Base-by-base conservation (phyloP, 2,329 filamentous ascomycete species). In the Talaromyces pinophilus region DNA sequence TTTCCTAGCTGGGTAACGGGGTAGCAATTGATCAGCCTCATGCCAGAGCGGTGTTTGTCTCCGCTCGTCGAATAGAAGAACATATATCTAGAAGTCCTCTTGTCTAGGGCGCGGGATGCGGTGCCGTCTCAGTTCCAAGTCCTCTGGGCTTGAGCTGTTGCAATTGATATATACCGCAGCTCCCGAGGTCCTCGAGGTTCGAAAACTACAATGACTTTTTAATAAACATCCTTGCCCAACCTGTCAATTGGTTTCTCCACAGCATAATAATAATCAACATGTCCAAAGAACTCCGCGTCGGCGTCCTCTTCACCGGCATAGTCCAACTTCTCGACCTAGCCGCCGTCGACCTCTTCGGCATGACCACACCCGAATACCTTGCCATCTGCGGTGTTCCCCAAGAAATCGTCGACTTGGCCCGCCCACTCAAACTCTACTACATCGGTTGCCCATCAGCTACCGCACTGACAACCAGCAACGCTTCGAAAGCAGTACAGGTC, bases 241-340 rank as follows among this genome's bases (percentile, higher is more conserved):
- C 5, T 13, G 19, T 25, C 46, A 28, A 50, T 15, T 28, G 11
- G 17, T 5, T 15, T 15, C 46, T 15, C 22, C 15, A 28, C 19
- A 25, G 11, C 13, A 50, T 15, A 44, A 50, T 15, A 44, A 50
- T 28, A 50, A 6, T 28, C 25, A 54, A 54, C 5, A 55, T 55
- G 52, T 15, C 52, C 17, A 22, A 22, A 55, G 52, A 55, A 35
- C 30, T 55, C 30, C 55, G 60, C n/a, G 46, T 79, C 62, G 78
- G 78, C 59, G 73, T 81, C 50, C 75, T 81, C 35, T 67, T 81
- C 15, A 70, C 74, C 35, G 70, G 72, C 10, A 69, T 71, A 1
- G 72, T 79, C 50, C 79, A 81, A 70, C 74, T 80, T 62, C 73
- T 81, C 40, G 79, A 81, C 67, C 67, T 80, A 46, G 72, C 76